Base-by-base conservation (phyloP, 2,329 filamentous ascomycete species). In the Rhinocladiella similis region DNA sequence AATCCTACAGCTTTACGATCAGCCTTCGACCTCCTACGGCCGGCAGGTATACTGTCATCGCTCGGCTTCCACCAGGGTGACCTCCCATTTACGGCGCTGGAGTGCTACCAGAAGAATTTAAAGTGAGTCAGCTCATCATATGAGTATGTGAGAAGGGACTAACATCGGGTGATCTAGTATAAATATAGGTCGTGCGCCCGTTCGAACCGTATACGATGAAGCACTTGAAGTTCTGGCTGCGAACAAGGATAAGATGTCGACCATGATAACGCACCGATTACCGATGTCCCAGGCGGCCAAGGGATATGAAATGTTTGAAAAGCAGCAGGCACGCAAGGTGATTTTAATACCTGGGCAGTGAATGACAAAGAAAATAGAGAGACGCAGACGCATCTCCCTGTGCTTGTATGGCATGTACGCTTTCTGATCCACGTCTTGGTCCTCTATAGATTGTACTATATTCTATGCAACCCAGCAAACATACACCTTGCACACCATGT, bases 61-160 rank as follows among this genome's bases (percentile, higher is more conserved):
- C 88, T 91, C 57, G 88, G 88, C 3, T 88, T 91, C 27, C 88
- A 91, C 66, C 90, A 89, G 69, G 84, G 78, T 42, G 86, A 88
- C 77, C 85, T 88, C 67, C 68, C 85, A 7, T 89, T 84, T 80
- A 78, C 74, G 53, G 87, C 84, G n/a, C 80, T 76, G 55, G 83
- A 90, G 56, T 86, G 81, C 5, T 80, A 80, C 64, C 70, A 82
- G 48, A 91, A 91, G 72, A 91, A 91, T 62, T 64, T 91, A 55
- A 83, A 80, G 42, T 90, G 89, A 90, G 87, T 85, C 86, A 49
- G 85, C 90, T 59, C 84, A 87, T 63, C 80, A 89, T 63, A 88
- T 90, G 85, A 85, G 86, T 1, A n/a, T n/a, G n/a, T n/a, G n/a
- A n/a, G n/a, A n/a, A n/a, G n/a, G n/a, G n/a, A n/a, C n/a, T n/a